Percentiles rank a stretch among this genome's conserved stretches.
Evolutionary conservation across 257 asterid species (phyloP).

Genomic region (Perilla frutescens): DNA sequence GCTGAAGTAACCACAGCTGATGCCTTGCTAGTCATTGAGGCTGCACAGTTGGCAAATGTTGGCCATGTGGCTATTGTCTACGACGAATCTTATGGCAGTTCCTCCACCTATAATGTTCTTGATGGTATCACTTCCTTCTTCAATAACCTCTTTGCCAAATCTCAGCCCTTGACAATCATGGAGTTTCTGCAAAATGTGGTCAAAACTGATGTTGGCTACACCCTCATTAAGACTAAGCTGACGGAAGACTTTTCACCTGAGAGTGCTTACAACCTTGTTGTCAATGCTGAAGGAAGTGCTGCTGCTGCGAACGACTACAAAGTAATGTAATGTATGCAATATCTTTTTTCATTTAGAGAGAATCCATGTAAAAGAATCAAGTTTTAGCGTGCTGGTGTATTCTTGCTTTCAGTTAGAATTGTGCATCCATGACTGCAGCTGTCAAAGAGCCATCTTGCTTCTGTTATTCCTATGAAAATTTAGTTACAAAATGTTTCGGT

Average conservation of each 20-base stretch:
- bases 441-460: no score
- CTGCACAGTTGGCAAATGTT: slow-evolving; percentile 85
- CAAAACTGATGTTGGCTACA: slow-evolving; percentile 76
- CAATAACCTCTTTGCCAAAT: slow-evolving; percentile 66
- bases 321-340: slow-evolving; percentile 98
- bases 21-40: slow-evolving; percentile 81
- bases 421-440: not conserved
- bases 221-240: slow-evolving; percentile 73
- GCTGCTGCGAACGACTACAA: slow-evolving; percentile 71
- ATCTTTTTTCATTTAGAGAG: slow-evolving; percentile 43
- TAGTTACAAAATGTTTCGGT: not conserved
- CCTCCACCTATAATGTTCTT: slow-evolving; percentile 72
- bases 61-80: slow-evolving; percentile 83
- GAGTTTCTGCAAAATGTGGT: slow-evolving; percentile 76
- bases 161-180: slow-evolving; percentile 64
- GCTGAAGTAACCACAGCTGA: slow-evolving; percentile 64
- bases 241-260: slow-evolving; percentile 83
- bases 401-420: slow-evolving; percentile 2
- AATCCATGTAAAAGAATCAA: slow-evolving; percentile 24
- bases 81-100: slow-evolving; percentile 52
- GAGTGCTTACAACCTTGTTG: slow-evolving; percentile 73
- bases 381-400: slow-evolving; percentile 5
- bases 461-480: no score
- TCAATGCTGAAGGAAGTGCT: slow-evolving; percentile 75
- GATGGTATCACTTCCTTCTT: slow-evolving; percentile 89